These are phyloP conservation scores for Trypethelium eluteriae DNA, from an alignment of 495 filamentous ascomycete genomes.

Conservation along the genomic window DNA sequence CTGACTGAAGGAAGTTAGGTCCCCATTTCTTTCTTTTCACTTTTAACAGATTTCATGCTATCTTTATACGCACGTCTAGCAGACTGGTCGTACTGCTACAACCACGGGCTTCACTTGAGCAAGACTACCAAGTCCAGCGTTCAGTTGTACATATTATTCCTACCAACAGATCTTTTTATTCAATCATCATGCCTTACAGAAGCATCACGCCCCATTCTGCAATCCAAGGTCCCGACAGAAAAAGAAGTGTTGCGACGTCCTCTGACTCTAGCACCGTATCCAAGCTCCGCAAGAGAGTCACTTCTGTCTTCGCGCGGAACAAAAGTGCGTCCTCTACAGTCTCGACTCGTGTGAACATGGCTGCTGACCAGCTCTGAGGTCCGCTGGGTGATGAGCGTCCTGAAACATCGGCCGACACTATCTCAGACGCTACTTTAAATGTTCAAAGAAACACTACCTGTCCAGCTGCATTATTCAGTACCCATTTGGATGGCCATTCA, in stretches of 20 bases:
- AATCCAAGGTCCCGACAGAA: background rate
- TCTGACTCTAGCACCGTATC: slow-evolving; percentile 6
- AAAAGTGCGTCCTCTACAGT: background rate
- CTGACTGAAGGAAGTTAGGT: background rate
- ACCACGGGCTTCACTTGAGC: background rate
- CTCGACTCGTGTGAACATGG: background rate
- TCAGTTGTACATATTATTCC: background rate
- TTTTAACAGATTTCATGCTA: background rate
- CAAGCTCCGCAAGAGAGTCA: slow-evolving; percentile 9
- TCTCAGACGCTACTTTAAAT: background rate
- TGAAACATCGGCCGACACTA: background rate
- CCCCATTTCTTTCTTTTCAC: background rate
- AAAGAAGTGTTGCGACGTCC: background rate
- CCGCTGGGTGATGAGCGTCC: slow-evolving; percentile 4
- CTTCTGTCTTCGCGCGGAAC: background rate
- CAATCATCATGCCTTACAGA: slow-evolving; percentile 3
- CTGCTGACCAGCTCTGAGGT: background rate
- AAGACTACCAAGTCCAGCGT: background rate
- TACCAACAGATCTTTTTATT: background rate
- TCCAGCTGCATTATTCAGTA: no score
- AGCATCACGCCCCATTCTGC: background rate
- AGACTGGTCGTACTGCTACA: background rate
- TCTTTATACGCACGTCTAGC: background rate
- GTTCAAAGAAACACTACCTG: background rate
- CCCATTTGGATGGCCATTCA: background rate